Evolutionary conservation across 352 stramenopile genomes (phyloP), one percentile per base, ranked within the genome.

Genomic region (Pythium dissotocum): DNA sequence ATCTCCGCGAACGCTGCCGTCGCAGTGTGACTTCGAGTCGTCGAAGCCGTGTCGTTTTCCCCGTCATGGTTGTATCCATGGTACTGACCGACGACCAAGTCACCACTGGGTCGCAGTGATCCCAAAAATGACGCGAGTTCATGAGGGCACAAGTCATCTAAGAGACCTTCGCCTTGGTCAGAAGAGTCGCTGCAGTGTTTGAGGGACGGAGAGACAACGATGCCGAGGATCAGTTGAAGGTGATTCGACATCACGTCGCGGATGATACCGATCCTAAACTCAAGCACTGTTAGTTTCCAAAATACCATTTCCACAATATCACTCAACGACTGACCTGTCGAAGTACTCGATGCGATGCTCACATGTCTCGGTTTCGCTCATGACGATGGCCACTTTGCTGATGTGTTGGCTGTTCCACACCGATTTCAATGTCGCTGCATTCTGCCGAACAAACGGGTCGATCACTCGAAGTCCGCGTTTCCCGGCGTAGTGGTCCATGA

Each of bases 401-500:
- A 68, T 72, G n/a, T 77, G 56, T 6, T 69, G n/a, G 6, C 54
- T 53, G n/a, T 69, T 76, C 77, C 79, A 88, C 4, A 79, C 38
- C 1, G 67, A 63, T 24, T 61, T 69, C 3, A 90, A 65, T 9
- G 21, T 52, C 14, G 57, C 65, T n/a, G 58, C 53, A 49, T 95
- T 96, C 2, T 53, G 40, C n/a, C 70, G 65, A 0, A 92, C 69
- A 58, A 90, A 94, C 24, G 67, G 63, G 1, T 73, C 51, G 30
- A 94, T 75, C 0, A 77, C 80, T 18, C 83, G 82, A 1, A 96
- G 71, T n/a, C 76, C 82, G 2, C 63, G 60, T 54, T 96, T 96
- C 33, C 87, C 88, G n/a, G 90, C 79, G 64, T 94, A 96, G 59
- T 96, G 88, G 30, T 96, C 88, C 64, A 94, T 91, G n/a, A 94